These are phyloP conservation scores for Naganishia antarctica DNA, from an alignment of 768 basidiomycete species.

Conservation along the genomic window DNA sequence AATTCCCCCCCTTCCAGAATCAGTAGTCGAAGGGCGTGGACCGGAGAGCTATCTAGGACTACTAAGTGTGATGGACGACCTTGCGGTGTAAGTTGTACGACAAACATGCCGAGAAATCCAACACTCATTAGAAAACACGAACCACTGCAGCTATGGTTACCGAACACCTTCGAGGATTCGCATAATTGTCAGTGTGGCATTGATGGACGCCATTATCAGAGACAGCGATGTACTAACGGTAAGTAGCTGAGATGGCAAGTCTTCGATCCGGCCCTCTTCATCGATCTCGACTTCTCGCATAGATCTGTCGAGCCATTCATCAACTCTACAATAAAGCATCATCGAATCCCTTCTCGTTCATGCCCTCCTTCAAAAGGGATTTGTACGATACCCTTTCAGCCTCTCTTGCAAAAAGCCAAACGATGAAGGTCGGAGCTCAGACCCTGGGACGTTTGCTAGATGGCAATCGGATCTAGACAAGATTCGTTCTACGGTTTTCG, in stretches of 20 bases:
- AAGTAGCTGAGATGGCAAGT: slow-evolving; percentile 12
- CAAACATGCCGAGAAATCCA: not conserved
- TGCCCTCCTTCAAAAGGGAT: slow-evolving; percentile 2
- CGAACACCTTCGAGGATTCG: slow-evolving; percentile 42
- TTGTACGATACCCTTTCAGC: not conserved
- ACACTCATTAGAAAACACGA: not conserved
- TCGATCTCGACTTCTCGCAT: not conserved
- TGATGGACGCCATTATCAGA: slow-evolving; percentile 48
- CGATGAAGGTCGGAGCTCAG: not conserved
- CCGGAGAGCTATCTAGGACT: slow-evolving; percentile 45
- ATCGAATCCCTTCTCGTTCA: slow-evolving; percentile 42
- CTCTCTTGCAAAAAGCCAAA: slow-evolving; percentile 9
- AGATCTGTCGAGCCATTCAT: slow-evolving; percentile 47
- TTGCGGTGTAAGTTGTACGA: slow-evolving; percentile 44
- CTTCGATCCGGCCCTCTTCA: not conserved
- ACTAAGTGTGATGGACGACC: slow-evolving; percentile 48
- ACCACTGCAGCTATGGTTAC: slow-evolving; percentile 42
- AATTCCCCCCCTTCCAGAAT: slow-evolving; percentile 7
- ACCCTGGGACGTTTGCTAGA: slow-evolving; percentile 5
- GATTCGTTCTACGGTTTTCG: not conserved
- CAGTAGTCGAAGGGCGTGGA: slow-evolving; percentile 30
- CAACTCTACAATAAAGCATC: slow-evolving; percentile 37
- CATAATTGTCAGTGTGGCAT: slow-evolving; percentile 43
- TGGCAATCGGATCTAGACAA: not conserved
- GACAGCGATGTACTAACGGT: slow-evolving; percentile 46